phyloP scores from a whole-genome alignment of 2,329 filamentous ascomycete species.

The Stemphylium beticola region DNA sequence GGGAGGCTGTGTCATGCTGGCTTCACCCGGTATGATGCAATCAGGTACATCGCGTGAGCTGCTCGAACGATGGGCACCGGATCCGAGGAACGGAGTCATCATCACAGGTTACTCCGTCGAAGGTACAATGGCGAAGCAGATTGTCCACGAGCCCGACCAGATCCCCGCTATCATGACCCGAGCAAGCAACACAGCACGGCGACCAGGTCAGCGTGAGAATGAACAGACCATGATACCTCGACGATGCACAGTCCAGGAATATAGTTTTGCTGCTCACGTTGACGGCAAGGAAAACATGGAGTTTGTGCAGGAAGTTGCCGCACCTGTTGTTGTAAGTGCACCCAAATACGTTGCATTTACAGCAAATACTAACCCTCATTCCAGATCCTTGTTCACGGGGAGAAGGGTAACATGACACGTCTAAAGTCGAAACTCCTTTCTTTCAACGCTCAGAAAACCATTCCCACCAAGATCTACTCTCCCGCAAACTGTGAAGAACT shows the following conservation, averaged over 20 bases:
- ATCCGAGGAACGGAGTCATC: constrained; percentile 95
- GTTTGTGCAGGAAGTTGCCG: constrained; percentile 92
- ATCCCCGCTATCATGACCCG: constrained; percentile 90
- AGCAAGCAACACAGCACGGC: constrained; percentile 58
- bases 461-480: constrained; percentile 89
- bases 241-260: constrained; percentile 91
- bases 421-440: constrained; percentile 93
- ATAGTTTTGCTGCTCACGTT: constrained; percentile 94
- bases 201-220: constrained; percentile 68
- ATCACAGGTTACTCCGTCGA: constrained; percentile 99
- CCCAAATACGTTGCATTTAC: neutral
- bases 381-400: constrained; percentile 93
- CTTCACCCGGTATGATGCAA: constrained; percentile 97
- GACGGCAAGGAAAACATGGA: constrained; percentile 95
- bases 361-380: constrained; percentile 8
- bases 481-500: constrained; percentile 95
- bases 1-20: constrained; percentile 94
- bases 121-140: constrained; percentile 95
- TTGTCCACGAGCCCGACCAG: constrained; percentile 92
- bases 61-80: constrained; percentile 93
- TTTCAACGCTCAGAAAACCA: constrained; percentile 80
- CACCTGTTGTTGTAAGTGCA: constrained; percentile 84
- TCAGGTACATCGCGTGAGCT: constrained; percentile 93
- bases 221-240: constrained; percentile 91
- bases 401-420: constrained; percentile 98